A percentile compares a stretch with the other conserved stretches of the same genome.
These are phyloP conservation scores for Aspergillus chevalieri DNA, from an alignment of 2,329 filamentous ascomycete genomes.

Conservation along the genomic window DNA sequence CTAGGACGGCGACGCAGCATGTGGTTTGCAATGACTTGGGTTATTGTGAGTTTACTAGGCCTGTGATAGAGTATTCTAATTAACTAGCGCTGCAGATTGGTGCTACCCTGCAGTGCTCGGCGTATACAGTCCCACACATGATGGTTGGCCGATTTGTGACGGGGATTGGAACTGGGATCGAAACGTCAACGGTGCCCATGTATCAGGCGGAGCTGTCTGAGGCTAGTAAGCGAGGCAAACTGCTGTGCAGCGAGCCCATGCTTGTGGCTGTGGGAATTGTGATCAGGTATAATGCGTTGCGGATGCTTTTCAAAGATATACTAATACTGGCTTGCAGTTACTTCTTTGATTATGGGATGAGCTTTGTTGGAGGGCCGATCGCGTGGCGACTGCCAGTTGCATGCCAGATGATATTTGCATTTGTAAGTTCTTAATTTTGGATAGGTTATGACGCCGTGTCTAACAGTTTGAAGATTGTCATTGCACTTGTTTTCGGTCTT, in stretches of 20 bases:
- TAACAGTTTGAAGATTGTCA: conserved; percentile 29
- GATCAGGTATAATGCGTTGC: conserved; percentile 16
- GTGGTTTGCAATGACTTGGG: conserved; percentile 30
- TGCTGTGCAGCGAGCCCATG: conserved; percentile 37
- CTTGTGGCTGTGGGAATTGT: conserved; percentile 36
- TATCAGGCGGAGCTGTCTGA: conserved; percentile 44
- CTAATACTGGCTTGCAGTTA: too few relatives aligned
- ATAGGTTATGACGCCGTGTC: conserved; percentile 24
- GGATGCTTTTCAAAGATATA: too few relatives aligned
- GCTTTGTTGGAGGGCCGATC: conserved; percentile 33
- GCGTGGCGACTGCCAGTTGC: conserved; percentile 45
- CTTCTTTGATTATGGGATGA: conserved; percentile 31
- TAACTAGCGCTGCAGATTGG: conserved; percentile 13
- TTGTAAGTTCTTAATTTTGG: conserved; percentile 13
- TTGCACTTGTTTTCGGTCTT: conserved; percentile 8
- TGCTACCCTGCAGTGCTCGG: conserved; percentile 29
- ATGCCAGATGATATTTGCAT: conserved; percentile 41
- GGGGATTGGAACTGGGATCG: conserved; percentile 46
- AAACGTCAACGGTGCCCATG: conserved; percentile 32
- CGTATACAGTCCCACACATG: conserved; percentile 26
- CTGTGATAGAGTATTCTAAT: too few relatives aligned
- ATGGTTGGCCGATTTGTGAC: conserved; percentile 45
- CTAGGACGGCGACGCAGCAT: conserved; percentile 28
- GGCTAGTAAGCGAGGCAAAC: conserved; percentile 37
- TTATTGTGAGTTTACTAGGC: conserved; percentile 13